Evolutionary conservation across 805 yeast genomes (phyloP).

Genomic region (Saturnispora sekii): DNA sequence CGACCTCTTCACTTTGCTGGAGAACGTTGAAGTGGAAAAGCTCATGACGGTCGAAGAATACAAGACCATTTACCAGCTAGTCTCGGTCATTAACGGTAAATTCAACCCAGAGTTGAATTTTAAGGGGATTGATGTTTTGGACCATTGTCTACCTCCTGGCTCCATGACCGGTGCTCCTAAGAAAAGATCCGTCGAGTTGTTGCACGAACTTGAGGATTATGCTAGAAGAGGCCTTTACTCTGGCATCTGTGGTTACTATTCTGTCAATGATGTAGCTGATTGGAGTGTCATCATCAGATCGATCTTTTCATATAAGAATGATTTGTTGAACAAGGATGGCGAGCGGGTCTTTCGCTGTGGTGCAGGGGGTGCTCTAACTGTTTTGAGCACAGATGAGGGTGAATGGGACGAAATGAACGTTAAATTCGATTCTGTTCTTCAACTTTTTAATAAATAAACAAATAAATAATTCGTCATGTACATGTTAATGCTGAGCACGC

Average conservation of each 20-base stretch:
- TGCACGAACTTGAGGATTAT: conserved; percentile 48
- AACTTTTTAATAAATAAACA: conserved; percentile 37
- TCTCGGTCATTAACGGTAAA: conserved; percentile 74
- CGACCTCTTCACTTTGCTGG: conserved; percentile 63
- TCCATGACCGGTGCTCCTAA: conserved; percentile 99
- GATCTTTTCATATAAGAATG: conserved; percentile 54
- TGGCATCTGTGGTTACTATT: conserved; percentile 95
- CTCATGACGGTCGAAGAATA: conserved; percentile 92
- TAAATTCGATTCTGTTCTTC: conserved; percentile 73
- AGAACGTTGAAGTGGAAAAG: conserved; percentile 59
- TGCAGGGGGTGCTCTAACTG: conserved; percentile 97
- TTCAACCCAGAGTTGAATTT: conserved; percentile 27
- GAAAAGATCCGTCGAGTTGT: conserved; percentile 77
- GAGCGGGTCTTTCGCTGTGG: conserved; percentile 68
- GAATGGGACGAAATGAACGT: conserved; percentile 90
- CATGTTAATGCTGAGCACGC: neutral
- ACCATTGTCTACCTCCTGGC: conserved; percentile 87
- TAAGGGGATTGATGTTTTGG: conserved; percentile 70
- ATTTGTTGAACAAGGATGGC: conserved; percentile 19
- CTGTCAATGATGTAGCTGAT: conserved; percentile 75
- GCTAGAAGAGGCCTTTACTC: conserved; percentile 78
- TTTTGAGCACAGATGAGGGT: conserved; percentile 67
- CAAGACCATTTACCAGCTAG: conserved; percentile 82
- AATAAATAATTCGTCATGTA: conserved; percentile 1
- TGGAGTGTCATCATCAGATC: conserved; percentile 96